Evolutionary conservation across 169 alveolate species (phyloP), one percentile per base, ranked within the genome.

Genomic region (Plasmodium yoelii): DNA sequence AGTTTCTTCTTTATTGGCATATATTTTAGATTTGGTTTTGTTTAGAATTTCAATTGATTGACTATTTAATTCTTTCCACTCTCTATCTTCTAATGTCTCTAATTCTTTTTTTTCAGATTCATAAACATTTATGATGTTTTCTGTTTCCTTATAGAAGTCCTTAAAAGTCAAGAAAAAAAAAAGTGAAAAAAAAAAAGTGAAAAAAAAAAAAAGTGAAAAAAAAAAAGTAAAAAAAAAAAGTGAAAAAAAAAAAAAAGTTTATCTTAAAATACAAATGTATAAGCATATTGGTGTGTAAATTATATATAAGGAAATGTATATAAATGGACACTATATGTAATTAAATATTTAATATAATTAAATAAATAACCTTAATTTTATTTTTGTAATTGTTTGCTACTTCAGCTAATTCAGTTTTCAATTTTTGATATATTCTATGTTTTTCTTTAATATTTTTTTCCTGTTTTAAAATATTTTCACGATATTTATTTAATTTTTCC

Each of bases 361-460:
- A 34, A 34, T 4, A 34, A 34, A 34, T 9, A 49, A 75, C 88
- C 88, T 75, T 75, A 24, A 75, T 75, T 68, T 56, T 49, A 39
- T 75, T 75, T 42, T 75, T 75, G 44, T 75, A 75, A 55, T 75
- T 75, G 24, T 60, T 75, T 13, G 60, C 88, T 55, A 61, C 88
- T 9, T 67, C 60, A 28, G 63, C 75, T 49, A 75, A 56, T 28
- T 75, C 88, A 0, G 68, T 6, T 55, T 75, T 75, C 9, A 75
- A 68, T 67, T 75, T 75, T 44, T 61, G 88, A 68, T 75, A 75
- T n/a, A 61, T 24, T 15, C 53, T 64, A 67, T 68, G 55, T 42
- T 75, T 75, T 44, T 75, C 88, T 46, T 75, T 75, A 22, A 75
- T 75, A 46, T 68, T 59, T 42, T 75, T 75, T 55, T 75, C 88